Evolutionary conservation across 306 rosid species (phyloP).

Genomic region (Ammopiptanthus mongolicus): DNA sequence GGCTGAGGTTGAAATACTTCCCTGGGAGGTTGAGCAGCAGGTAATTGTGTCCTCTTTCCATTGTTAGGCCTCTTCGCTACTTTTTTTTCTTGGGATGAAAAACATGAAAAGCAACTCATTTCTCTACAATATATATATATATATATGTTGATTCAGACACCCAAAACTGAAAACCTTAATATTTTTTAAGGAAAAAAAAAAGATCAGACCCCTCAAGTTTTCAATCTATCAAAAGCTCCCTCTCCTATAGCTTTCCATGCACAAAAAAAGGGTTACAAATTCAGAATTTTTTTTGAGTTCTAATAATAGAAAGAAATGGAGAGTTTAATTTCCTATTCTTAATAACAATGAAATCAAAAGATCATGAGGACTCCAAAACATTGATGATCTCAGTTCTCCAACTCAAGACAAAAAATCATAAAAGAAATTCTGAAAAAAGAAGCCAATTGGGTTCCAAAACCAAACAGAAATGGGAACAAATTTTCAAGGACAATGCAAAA

Average conservation of each 20-base stretch:
- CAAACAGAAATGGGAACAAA: background rate
- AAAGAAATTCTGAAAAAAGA: background rate
- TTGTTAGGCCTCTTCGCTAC: conserved; percentile 28
- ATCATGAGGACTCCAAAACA: background rate
- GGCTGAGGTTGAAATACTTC: conserved; percentile 27
- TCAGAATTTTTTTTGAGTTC: background rate
- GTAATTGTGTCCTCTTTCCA: conserved; percentile 18
- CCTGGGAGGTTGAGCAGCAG: conserved; percentile 22
- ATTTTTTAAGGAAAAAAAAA: background rate
- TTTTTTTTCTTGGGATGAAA: conserved; percentile 56
- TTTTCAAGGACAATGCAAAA: conserved; percentile 16
- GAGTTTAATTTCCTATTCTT: background rate
- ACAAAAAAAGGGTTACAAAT: background rate
- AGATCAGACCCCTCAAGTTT: background rate
- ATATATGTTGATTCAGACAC: background rate
- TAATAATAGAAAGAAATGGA: background rate
- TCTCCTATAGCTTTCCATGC: background rate
- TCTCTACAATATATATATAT: background rate
- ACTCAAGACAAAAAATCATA: background rate
- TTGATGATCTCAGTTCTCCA: background rate
- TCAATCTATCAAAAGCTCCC: background rate
- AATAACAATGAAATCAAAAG: background rate
- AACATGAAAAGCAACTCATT: conserved; percentile 89
- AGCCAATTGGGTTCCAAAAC: conserved; percentile 12
- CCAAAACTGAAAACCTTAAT: background rate